Base-by-base conservation (phyloP, 2,329 filamentous ascomycete genomes). In the Thelonectria discophora region DNA sequence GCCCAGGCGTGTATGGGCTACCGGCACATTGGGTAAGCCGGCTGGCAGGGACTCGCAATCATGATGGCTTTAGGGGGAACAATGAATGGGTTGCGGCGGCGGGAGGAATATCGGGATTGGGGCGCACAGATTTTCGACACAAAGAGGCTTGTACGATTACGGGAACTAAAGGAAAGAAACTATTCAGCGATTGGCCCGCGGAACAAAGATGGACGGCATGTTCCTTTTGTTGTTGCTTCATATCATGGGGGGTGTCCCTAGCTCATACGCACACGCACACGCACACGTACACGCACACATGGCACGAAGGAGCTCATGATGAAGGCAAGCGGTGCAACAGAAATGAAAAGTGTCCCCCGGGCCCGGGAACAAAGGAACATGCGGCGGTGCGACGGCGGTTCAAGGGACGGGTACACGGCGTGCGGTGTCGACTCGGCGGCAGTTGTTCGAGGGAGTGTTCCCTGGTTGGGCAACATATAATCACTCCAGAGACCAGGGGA, bases 181-280 rank as follows among this genome's bases (percentile, higher is more conserved):
- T 57, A 57, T 50, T 50, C 46, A 51, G 55, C 55, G 55, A 51
- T 50, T 57, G 55, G 55, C n/a, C 37, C 18, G 55, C 47, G 55
- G 55, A 39, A 39, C 46, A 51, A 45, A 32, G 42, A 43, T 39
- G 13, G 18, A 15, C 37, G 46, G 55, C 13, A 34, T 32, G 32
- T 57, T 57, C 8, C 24, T 30, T 56, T 32, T 21, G 18, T 37
- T 12, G 20, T 51, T 45, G 24, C 11, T 30, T 47, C 21, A 32
- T 39, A 30, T 8, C 8, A 30, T 10, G 5, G 27, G 7, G 5
- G 27, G 27, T 8, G 27, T 30, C 4, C 5, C 5, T 8, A 30
- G 27, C 27, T 30, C 27, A 13, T 13, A 13, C 15, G 34, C 21
- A n/a, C 15, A 27, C 51, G 17, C n/a, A n/a, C 7, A 9, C 21